Conservation (phyloP, 2,329 filamentous ascomycete genomes). For the Paraphoma sp. region DNA sequence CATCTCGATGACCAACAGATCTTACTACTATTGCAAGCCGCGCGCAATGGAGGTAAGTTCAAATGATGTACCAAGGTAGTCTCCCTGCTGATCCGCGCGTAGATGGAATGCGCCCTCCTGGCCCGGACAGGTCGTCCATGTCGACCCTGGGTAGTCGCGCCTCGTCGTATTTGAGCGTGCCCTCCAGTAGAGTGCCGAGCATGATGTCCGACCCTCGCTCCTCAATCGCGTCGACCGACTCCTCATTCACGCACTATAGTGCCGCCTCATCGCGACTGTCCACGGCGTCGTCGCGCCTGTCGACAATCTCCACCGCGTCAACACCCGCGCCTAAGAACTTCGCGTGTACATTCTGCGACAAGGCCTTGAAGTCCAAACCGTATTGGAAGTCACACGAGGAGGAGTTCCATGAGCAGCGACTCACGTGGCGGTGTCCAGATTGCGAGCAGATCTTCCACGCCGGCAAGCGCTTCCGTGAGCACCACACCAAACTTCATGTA, state of each 20-base stretch:
- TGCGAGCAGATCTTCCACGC: slow-evolving; percentile 74
- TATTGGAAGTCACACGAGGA: slow-evolving; percentile 76
- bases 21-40: slow-evolving; percentile 44
- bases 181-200: slow-evolving; percentile 47
- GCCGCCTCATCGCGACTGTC: slow-evolving; percentile 46
- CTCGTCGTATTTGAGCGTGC: slow-evolving; percentile 47
- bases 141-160: slow-evolving; percentile 45
- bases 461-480: slow-evolving; percentile 72
- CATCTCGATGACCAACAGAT: slow-evolving; percentile 50
- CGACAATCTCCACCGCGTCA: slow-evolving; percentile 42
- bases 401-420: slow-evolving; percentile 72
- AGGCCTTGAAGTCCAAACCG: slow-evolving; percentile 71
- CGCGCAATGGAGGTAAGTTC: slow-evolving; percentile 47
- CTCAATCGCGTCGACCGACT: slow-evolving; percentile 47
- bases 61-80: slow-evolving; percentile 7
- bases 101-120: slow-evolving; percentile 45
- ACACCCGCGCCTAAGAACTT: slow-evolving; percentile 47
- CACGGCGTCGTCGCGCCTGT: slow-evolving; percentile 46
- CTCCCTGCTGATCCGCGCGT: slow-evolving; percentile 26
- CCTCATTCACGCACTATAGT: slow-evolving; percentile 47
- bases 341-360: slow-evolving; percentile 61
- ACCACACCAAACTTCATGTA: slow-evolving; percentile 69
- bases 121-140: slow-evolving; percentile 45
- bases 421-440: slow-evolving; percentile 71
- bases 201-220: slow-evolving; percentile 46